phyloP scores from a whole-genome alignment of 768 basidiomycete genomes.

The Lepiota venenata region DNA sequence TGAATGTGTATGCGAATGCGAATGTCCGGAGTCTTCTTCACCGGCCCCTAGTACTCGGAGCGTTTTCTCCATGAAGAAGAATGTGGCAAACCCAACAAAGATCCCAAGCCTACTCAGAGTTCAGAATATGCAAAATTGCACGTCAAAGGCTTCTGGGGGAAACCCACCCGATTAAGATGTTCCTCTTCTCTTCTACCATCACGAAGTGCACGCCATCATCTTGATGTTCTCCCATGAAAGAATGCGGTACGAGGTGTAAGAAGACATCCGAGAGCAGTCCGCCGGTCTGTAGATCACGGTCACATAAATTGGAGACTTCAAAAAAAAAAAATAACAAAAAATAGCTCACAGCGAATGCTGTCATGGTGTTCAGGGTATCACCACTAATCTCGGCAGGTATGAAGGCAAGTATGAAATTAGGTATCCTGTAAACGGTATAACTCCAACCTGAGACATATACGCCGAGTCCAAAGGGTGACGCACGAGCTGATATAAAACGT shows the following conservation, averaged over 20 bases:
- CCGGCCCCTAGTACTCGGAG: constrained; percentile 73
- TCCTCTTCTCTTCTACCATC: constrained; percentile 87
- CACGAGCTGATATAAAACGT: constrained; percentile 98
- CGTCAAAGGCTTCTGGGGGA: not conserved
- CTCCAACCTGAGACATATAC: not conserved
- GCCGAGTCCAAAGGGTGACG: constrained; percentile 29
- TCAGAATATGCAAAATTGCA: not conserved
- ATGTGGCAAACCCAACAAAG: constrained; percentile 83
- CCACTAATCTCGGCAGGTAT: constrained; percentile 86
- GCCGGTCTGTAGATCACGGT: constrained; percentile 54
- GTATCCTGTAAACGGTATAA: constrained; percentile 50
- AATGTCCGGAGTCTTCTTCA: constrained; percentile 49
- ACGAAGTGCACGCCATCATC: constrained; percentile 71
- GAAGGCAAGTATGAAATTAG: constrained; percentile 93
- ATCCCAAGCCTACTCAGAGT: constrained; percentile 57
- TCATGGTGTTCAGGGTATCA: constrained; percentile 90
- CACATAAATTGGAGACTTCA: not conserved
- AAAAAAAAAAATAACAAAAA: not conserved
- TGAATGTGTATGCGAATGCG: constrained; percentile 35
- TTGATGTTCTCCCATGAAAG: constrained; percentile 87
- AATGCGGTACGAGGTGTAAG: constrained; percentile 86
- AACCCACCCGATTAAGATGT: constrained; percentile 82
- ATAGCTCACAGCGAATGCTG: constrained; percentile 77
- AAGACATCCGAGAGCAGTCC: constrained; percentile 93
- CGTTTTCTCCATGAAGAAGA: constrained; percentile 93